Evolutionary conservation across 2,329 filamentous ascomycete species (phyloP).

Genomic region (Fusarium caatingaense): DNA sequence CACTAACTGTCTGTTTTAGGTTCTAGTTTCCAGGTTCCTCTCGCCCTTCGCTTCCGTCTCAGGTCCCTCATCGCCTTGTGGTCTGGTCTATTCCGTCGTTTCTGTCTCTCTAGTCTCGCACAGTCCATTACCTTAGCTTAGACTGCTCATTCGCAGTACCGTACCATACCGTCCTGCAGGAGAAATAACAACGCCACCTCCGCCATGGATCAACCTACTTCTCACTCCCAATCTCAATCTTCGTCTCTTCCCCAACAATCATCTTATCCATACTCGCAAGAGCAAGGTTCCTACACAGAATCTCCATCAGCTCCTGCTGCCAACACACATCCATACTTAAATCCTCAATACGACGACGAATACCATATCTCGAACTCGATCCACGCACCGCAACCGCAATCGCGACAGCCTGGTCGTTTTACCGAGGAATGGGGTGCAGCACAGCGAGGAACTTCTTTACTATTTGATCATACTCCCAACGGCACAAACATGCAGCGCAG

Average conservation of each 20-base stretch:
- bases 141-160: slow-evolving; percentile 13
- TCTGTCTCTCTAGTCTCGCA: slow-evolving; percentile 27
- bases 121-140: slow-evolving; percentile 14
- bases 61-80: slow-evolving; percentile 25
- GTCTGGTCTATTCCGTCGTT: slow-evolving; percentile 28
- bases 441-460: slow-evolving; percentile 70
- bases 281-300: slow-evolving; percentile 38
- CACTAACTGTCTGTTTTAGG: slow-evolving; percentile 7
- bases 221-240: slow-evolving; percentile 40
- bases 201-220: slow-evolving; percentile 49
- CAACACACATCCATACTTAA: slow-evolving; percentile 29
- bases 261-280: slow-evolving; percentile 37
- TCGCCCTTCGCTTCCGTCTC: slow-evolving; percentile 20
- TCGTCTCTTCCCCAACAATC: slow-evolving; percentile 38
- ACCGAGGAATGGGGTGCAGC: slow-evolving; percentile 78
- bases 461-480: slow-evolving; percentile 62
- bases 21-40: slow-evolving; percentile 15
- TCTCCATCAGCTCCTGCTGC: slow-evolving; percentile 34
- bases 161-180: slow-evolving; percentile 13
- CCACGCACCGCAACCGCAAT: slow-evolving; percentile 37
- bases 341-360: slow-evolving; percentile 38
- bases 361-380: slow-evolving; percentile 31
- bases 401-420: slow-evolving; percentile 62
- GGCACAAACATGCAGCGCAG: slow-evolving; percentile 66
- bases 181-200: slow-evolving; percentile 46